Conservation (phyloP, 306 rosid genomes). For the Argentina anserina region DNA sequence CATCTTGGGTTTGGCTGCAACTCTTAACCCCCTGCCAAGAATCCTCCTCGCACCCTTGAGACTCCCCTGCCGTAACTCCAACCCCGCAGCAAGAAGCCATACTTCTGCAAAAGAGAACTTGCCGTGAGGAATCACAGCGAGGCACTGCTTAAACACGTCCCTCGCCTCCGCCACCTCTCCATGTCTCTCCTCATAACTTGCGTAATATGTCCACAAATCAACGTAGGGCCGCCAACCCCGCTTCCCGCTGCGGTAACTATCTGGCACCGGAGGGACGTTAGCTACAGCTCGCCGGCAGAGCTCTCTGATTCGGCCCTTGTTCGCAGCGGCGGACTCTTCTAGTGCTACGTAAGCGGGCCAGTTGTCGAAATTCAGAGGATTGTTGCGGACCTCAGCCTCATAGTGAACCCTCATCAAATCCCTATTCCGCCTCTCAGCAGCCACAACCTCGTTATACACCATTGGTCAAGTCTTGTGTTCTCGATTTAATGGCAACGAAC, state of each 20-base stretch:
- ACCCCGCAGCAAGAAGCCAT: constrained; percentile 87
- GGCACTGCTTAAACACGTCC: constrained; percentile 59
- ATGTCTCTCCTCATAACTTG: constrained; percentile 76
- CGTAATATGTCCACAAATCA: constrained; percentile 84
- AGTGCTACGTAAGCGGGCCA: constrained; percentile 75
- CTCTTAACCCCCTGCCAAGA: constrained; percentile 81
- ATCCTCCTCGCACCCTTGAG: constrained; percentile 64
- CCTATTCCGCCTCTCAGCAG: constrained; percentile 77
- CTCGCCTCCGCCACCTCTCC: constrained; percentile 32
- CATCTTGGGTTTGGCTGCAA: constrained; percentile 87
- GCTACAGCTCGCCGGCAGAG: constrained; percentile 75
- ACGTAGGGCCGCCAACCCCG: constrained; percentile 85
- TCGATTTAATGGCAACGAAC: too few species aligned
- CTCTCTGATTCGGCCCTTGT: constrained; percentile 57
- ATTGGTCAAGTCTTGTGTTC: too few species aligned
- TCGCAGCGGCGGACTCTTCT: constrained; percentile 68
- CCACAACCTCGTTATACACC: constrained; percentile 43
- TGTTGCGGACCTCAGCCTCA: constrained; percentile 75
- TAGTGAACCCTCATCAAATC: constrained; percentile 70
- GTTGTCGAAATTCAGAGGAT: constrained; percentile 63
- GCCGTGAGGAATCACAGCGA: constrained; percentile 68
- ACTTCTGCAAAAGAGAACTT: constrained; percentile 83
- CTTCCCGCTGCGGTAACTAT: constrained; percentile 31
- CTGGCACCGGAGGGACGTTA: constrained; percentile 81
- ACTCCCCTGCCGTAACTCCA: constrained; percentile 76